A percentile compares a stretch with the other conserved stretches of the same genome.
Conservation (phyloP, 306 rosid genomes). For the Vigna unguiculata region DNA sequence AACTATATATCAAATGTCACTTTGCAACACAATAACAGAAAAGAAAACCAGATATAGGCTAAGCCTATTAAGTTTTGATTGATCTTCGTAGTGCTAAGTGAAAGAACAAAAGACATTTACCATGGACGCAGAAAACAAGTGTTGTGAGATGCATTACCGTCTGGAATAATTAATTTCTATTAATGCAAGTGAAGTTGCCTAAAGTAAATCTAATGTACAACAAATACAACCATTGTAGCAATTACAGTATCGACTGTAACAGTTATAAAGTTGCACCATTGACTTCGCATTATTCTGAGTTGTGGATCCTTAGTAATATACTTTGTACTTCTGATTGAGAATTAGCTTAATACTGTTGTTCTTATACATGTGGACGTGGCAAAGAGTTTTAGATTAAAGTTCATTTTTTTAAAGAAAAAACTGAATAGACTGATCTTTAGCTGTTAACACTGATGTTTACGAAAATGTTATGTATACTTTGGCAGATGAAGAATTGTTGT, state of each 20-base stretch:
- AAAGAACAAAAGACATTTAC: neutral
- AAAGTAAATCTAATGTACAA: neutral
- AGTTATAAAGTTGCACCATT: neutral
- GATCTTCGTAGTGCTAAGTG: neutral
- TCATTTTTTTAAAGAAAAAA: too few relatives aligned
- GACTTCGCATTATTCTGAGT: conserved; percentile 10
- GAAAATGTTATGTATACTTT: too few relatives aligned
- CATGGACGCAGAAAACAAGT: conserved; percentile 4
- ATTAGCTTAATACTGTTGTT: neutral
- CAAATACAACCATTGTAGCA: conserved; percentile 1
- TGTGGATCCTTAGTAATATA: too few relatives aligned
- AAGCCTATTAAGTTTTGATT: conserved; percentile 5
- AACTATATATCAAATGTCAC: conserved; percentile 27
- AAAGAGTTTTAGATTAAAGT: too few relatives aligned
- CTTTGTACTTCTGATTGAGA: neutral
- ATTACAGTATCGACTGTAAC: neutral
- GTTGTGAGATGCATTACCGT: conserved; percentile 11
- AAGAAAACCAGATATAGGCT: neutral
- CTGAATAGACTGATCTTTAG: too few relatives aligned
- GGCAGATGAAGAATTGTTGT: too few relatives aligned
- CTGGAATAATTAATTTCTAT: conserved; percentile 25
- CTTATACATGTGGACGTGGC: neutral
- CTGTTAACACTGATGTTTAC: too few relatives aligned
- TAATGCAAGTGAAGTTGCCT: conserved; percentile 14
- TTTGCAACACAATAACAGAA: neutral